Evolutionary conservation across 2,329 filamentous ascomycete genomes (phyloP).

Genomic region (Cladophialophora psammophila): DNA sequence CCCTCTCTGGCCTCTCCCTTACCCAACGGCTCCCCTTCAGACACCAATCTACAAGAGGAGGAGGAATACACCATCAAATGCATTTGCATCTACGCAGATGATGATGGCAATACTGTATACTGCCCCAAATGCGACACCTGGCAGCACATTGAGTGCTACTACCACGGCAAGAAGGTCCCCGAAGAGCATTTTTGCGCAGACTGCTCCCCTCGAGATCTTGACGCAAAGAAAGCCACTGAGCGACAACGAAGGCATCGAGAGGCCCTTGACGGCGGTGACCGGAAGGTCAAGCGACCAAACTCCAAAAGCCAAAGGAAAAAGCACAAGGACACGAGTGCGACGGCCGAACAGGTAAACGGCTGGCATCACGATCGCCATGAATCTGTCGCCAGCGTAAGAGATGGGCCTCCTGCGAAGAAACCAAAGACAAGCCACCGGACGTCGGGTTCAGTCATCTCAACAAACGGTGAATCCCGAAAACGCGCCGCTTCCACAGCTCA

Average conservation of each 20-base stretch:
- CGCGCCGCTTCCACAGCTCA: constrained; percentile 63
- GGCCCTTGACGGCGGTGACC: constrained; percentile 66
- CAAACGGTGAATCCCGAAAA: constrained; percentile 67
- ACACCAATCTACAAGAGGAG: constrained; percentile 52
- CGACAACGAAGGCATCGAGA: constrained; percentile 70
- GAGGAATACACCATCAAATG: constrained; percentile 89
- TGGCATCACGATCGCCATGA: constrained; percentile 66
- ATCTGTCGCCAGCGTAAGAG: constrained; percentile 57
- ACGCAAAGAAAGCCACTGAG: constrained; percentile 76
- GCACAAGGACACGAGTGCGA: constrained; percentile 68
- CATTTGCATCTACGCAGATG: constrained; percentile 90
- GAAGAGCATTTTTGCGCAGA: constrained; percentile 87
- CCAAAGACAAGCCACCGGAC: constrained; percentile 81
- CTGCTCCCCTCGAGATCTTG: constrained; percentile 79
- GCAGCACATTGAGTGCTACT: constrained; percentile 98
- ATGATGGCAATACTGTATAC: constrained; percentile 97
- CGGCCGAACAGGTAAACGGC: constrained; percentile 70
- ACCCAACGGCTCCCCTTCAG: constrained; percentile 52
- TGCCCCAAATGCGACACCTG: constrained; percentile 96
- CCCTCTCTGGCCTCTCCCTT: constrained; percentile 49
- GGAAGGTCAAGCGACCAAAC: constrained; percentile 75
- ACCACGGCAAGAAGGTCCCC: constrained; percentile 76
- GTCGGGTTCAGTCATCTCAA: constrained; percentile 76
- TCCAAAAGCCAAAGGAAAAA: constrained; percentile 91
- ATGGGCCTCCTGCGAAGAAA: constrained; percentile 74